Base-by-base conservation (phyloP, 106 monocot genomes). In the Apostasia shenzhenica region DNA sequence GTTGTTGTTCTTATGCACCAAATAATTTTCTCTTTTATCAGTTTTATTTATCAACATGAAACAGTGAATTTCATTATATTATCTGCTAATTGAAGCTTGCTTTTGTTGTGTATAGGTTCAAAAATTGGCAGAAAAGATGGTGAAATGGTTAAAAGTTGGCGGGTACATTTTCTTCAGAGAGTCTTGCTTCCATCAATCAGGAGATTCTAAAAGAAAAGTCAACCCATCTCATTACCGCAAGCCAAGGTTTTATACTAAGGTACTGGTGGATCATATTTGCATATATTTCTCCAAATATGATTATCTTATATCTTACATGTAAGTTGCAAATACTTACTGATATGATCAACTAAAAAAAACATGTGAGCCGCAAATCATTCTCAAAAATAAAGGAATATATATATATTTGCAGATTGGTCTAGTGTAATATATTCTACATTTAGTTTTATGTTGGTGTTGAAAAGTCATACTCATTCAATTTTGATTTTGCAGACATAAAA, bases 141-240 rank as follows among this genome's bases (percentile, higher is more conserved):
- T 99, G 52, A 93, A 83, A 65, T 99, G 99, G 99, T 71, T 99
- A 56, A 93, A 93, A 76, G 85, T 83, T 63, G 99, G 99, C 37
- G 99, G 93, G 6, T 80, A 58, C 78, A 84, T 99, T 63, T 99
- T 99, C 83, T 99, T 99, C 47, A 86, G 99, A 81, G 99, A 99
- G 78, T 99, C 99, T 55, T 99, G 99, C 55, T 99, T 99, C 62
- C 99, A 99, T 78, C 99, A 93, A 73, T 93, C 99, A 61, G 99
- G 99, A 55, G 99, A 99, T 83, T 93, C 85, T 13, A 99, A 90
- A 78, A 82, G 99, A 77, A 93, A 88, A 76, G 59, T 73, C 55
- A 99, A 99, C 70, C 99, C 99, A 11, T 92, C 97, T 43, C 99
- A 99, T 61, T 99, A 99, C 66, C 75, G 99, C 39, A 93, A 99